Conservation (phyloP, 345 rosid species). For the Dovyalis caffra region DNA sequence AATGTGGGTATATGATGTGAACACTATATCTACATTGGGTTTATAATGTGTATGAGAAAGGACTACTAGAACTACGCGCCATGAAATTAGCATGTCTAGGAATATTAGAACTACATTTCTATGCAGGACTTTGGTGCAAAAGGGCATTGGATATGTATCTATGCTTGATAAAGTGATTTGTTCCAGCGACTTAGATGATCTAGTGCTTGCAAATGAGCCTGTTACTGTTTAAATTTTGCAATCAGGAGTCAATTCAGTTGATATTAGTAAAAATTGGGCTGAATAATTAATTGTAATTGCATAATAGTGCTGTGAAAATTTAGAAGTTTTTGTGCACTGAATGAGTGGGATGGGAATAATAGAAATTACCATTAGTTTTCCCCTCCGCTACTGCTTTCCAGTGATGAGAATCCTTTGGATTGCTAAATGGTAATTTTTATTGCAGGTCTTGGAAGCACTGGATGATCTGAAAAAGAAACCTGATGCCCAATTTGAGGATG, state of each 20-base stretch:
- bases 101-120: background rate
- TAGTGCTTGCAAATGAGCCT: too few species aligned
- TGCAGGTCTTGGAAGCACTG: slow-evolving; percentile 76
- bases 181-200: too few species aligned
- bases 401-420: too few species aligned
- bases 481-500: slow-evolving; percentile 73
- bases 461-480: slow-evolving; percentile 77
- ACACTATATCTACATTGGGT: background rate
- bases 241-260: background rate
- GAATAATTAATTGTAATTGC: background rate
- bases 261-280: background rate
- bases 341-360: background rate
- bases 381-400: background rate
- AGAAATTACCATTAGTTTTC: background rate
- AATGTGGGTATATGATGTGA: background rate
- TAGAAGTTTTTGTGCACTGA: background rate
- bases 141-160: background rate
- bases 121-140: background rate
- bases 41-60: background rate
- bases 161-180: background rate
- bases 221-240: background rate
- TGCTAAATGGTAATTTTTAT: background rate
- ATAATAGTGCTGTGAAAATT: too few species aligned
- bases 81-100: too few species aligned
- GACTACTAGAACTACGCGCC: too few species aligned